Evolutionary conservation across 805 yeast species (phyloP).

Genomic region (Candida railenensis): DNA sequence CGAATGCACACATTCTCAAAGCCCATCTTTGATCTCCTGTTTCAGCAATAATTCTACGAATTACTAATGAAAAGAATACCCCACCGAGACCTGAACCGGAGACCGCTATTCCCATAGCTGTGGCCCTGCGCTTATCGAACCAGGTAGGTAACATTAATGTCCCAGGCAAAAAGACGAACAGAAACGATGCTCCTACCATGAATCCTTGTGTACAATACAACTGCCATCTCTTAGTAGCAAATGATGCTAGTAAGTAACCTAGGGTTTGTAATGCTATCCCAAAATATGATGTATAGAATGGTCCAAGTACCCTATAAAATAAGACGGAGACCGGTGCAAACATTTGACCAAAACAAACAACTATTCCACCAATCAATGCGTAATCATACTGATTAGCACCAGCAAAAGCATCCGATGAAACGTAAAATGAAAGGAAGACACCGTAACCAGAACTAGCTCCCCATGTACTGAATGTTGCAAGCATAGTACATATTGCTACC

Average conservation of each 20-base stretch:
- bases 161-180: conserved; percentile 43
- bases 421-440: conserved; percentile 53
- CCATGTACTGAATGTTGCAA: conserved; percentile 48
- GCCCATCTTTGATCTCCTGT: conserved; percentile 48
- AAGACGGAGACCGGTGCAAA: conserved; percentile 53
- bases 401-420: conserved; percentile 36
- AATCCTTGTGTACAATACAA: conserved; percentile 53
- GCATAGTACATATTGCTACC: conserved; percentile 48
- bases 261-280: conserved; percentile 47
- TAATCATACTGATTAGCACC: conserved; percentile 45
- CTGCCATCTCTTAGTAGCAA: conserved; percentile 50
- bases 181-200: conserved; percentile 48
- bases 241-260: conserved; percentile 51
- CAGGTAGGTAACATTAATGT: conserved; percentile 47
- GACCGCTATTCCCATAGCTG: conserved; percentile 48
- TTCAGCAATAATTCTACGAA: conserved; percentile 35
- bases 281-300: conserved; percentile 42
- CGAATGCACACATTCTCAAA: conserved; percentile 37
- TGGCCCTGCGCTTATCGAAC: conserved; percentile 44
- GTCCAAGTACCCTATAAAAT: conserved; percentile 49
- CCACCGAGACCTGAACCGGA: conserved; percentile 56
- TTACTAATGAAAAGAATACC: conserved; percentile 42
- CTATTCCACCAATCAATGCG: conserved; percentile 51
- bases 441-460: conserved; percentile 64
- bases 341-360: conserved; percentile 55